Conservation (phyloP, 441 rosid genomes). For the Bocquillonia castaneifolia region DNA sequence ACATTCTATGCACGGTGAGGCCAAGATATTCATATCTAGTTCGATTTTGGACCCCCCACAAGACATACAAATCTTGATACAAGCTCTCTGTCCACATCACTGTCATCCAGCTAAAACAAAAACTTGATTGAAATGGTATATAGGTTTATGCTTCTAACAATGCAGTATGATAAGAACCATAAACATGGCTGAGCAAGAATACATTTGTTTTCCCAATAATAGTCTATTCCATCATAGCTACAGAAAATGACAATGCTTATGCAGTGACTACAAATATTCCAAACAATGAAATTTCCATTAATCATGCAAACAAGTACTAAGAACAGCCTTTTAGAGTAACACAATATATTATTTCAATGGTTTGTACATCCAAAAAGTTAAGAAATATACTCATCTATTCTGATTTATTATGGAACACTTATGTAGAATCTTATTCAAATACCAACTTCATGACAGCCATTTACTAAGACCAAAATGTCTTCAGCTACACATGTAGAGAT, state of each 20-base stretch:
- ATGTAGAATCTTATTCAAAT: too few relatives aligned
- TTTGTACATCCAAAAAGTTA: too few relatives aligned
- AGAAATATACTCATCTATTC: too few relatives aligned
- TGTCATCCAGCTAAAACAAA: background rate
- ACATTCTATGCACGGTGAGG: background rate
- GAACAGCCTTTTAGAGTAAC: too few relatives aligned
- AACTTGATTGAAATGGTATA: background rate
- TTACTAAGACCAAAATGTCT: background rate
- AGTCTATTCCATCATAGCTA: background rate
- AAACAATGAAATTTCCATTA: too few relatives aligned
- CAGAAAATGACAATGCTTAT: too few relatives aligned
- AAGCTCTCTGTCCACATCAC: background rate
- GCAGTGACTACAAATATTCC: too few relatives aligned
- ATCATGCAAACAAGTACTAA: too few relatives aligned
- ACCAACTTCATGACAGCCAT: background rate
- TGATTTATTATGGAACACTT: too few relatives aligned
- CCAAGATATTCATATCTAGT: background rate
- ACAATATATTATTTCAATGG: too few relatives aligned
- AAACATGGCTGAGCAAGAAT: background rate
- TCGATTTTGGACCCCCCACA: background rate
- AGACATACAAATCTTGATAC: conserved; percentile 2
- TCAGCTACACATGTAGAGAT: background rate
- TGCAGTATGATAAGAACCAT: background rate
- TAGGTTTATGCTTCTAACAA: background rate
- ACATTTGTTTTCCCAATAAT: background rate